Evolutionary conservation across 2,329 filamentous ascomycete species (phyloP), one percentile per base, ranked within the genome.

Genomic region (Fusarium paranaense): DNA sequence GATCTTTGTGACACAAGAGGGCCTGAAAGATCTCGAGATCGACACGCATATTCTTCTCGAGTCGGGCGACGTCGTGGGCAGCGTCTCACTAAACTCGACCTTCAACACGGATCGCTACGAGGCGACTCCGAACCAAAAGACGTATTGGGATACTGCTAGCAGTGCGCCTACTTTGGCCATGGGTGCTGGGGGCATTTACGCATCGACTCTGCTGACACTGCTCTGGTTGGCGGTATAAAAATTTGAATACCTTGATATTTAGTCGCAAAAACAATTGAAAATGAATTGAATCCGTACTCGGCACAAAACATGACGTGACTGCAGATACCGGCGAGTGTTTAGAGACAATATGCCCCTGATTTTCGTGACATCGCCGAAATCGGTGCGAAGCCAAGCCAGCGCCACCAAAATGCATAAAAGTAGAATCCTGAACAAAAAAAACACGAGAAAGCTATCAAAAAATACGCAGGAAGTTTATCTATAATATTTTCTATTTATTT

Each of bases 11-110:
- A 81, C 85, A 2, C 82, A 88, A 38, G 78, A 82, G 1, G 80
- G 80, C 22, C 76, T 90, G 18, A 75, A 76, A 10, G 72, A 81
- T 4, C 73, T 82, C 20, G 85, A 85, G 40, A 80, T 90, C 1
- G 85, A 90, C 35, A 91, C 90, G 0, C 93, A 90, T 86, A 88
- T 92, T 37, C 85, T 89, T 2, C 82, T 93, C 35, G 90, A 92
- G 76, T 85, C 87, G 56, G 88, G 89, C 0, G 83, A 81, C 1
- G 78, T 87, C 0, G 86, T 89, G 1, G 89, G 87, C 0, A 79
- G 75, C 2, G 87, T 93, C 4, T 83, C 81, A 4, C 79, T 93
- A 60, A 93, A 93, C 74, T 80, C 83, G 2, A 92, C 90, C 0
- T 92, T 88, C 70, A 90, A 90, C 1, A 72, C 77, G 6, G 90